A percentile compares a stretch with the other conserved stretches of the same genome.
These are phyloP conservation scores for Cephaloascus fragrans DNA, from an alignment of 805 yeast species.

Conservation along the genomic window DNA sequence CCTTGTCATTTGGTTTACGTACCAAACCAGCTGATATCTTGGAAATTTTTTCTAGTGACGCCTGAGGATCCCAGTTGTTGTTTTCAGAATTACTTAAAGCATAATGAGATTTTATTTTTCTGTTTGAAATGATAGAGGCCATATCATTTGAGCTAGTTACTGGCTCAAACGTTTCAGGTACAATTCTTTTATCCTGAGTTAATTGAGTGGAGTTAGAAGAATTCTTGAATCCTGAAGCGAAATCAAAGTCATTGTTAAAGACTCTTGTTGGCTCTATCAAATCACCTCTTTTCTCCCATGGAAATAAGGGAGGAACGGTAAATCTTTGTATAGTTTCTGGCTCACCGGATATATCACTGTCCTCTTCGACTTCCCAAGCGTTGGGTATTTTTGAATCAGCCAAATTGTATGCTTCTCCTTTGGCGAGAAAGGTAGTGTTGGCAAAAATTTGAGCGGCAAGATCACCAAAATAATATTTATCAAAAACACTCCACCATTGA, in stretches of 20 bases:
- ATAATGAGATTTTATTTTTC: not conserved
- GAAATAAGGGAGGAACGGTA: slow-evolving; percentile 2
- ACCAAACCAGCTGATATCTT: not conserved
- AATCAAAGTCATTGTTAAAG: slow-evolving; percentile 1
- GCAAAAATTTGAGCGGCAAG: not conserved
- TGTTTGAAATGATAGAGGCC: not conserved
- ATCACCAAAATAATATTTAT: slow-evolving; percentile 24
- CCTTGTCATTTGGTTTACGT: not conserved
- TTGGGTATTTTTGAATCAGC: slow-evolving; percentile 2
- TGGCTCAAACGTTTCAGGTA: not conserved
- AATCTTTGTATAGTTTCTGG: slow-evolving; percentile 1
- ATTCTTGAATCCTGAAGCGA: not conserved
- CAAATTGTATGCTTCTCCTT: slow-evolving; percentile 2
- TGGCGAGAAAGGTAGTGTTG: not conserved
- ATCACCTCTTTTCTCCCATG: slow-evolving; percentile 5
- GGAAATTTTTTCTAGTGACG: not conserved
- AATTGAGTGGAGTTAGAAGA: not conserved
- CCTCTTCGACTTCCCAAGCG: slow-evolving; percentile 1
- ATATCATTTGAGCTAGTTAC: not conserved
- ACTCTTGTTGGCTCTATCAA: slow-evolving; percentile 4
- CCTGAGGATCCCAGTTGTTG: not conserved
- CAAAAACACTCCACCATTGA: slow-evolving; percentile 11
- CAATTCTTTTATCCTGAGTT: not conserved
- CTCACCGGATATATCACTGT: not conserved
- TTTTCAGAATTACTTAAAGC: not conserved